These are phyloP conservation scores for Populus pruinosa DNA, from an alignment of 345 rosid species.

Conservation along the genomic window DNA sequence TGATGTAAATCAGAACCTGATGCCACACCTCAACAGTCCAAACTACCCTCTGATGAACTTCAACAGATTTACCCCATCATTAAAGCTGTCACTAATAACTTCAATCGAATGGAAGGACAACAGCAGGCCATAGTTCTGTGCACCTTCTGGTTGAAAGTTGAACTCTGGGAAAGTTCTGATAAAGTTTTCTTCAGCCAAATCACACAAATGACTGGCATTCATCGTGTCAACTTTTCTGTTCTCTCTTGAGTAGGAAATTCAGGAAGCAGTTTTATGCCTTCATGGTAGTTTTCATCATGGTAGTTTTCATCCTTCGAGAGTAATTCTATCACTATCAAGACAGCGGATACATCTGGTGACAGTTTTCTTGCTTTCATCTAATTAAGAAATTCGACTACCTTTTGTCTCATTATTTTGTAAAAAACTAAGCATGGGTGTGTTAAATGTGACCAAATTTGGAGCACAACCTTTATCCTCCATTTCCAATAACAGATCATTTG, in stretches of 20 bases:
- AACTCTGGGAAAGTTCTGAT: neutral
- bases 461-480: conserved; percentile 32
- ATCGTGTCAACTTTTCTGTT: neutral
- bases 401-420: conserved; percentile 12
- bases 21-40: neutral
- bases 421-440: conserved; percentile 16
- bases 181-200: neutral
- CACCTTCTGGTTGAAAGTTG: neutral
- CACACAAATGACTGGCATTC: neutral
- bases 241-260: conserved; percentile 20
- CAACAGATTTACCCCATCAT: neutral
- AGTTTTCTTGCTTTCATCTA: conserved; percentile 35
- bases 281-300: conserved; percentile 19
- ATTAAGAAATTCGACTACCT: conserved; percentile 28
- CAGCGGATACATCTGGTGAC: conserved; percentile 19
- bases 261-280: conserved; percentile 29
- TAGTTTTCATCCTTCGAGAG: conserved; percentile 27
- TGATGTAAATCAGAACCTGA: neutral
- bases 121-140: neutral
- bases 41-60: neutral
- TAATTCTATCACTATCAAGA: conserved; percentile 21
- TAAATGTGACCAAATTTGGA: conserved; percentile 21
- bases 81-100: neutral
- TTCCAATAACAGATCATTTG: conserved; percentile 15
- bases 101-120: neutral